Evolutionary conservation across 169 alveolate genomes (phyloP).

Genomic region (Miamiensis avidus): DNA sequence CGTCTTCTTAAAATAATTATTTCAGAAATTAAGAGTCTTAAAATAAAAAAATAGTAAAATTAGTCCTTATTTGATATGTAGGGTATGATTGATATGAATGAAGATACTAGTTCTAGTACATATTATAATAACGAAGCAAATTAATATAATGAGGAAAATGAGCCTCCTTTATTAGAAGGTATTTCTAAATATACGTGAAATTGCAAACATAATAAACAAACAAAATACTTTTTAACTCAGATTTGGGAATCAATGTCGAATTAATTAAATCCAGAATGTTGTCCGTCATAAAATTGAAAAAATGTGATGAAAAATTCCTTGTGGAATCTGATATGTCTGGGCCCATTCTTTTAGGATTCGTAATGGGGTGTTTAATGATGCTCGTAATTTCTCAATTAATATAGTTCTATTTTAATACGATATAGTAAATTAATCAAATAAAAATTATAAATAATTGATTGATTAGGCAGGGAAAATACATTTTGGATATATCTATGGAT

Average conservation of each 20-base stretch:
- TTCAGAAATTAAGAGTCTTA: too few species aligned
- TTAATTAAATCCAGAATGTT: constrained; percentile 43
- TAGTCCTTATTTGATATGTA: too few species aligned
- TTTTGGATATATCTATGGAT: constrained; percentile 69
- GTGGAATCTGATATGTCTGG: constrained; percentile 70
- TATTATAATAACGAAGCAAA: background rate
- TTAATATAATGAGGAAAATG: constrained; percentile 24
- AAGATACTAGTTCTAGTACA: background rate
- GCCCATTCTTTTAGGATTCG: constrained; percentile 54
- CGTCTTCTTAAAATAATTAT: too few species aligned
- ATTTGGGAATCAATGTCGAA: constrained; percentile 53
- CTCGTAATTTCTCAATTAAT: constrained; percentile 28
- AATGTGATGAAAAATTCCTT: constrained; percentile 47
- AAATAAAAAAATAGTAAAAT: too few species aligned
- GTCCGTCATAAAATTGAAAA: constrained; percentile 43
- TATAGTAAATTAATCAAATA: background rate
- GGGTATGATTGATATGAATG: too few species aligned
- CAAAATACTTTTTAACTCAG: constrained; percentile 18
- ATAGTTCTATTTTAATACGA: background rate
- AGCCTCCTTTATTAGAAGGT: constrained; percentile 60
- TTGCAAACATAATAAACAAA: background rate
- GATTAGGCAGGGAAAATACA: constrained; percentile 66
- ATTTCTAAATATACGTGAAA: background rate
- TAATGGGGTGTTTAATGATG: constrained; percentile 54
- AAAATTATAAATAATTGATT: too few species aligned